Base-by-base conservation (phyloP, 1,284 basidiomycete species). In the Melanopsichium pennsylvanicum region DNA sequence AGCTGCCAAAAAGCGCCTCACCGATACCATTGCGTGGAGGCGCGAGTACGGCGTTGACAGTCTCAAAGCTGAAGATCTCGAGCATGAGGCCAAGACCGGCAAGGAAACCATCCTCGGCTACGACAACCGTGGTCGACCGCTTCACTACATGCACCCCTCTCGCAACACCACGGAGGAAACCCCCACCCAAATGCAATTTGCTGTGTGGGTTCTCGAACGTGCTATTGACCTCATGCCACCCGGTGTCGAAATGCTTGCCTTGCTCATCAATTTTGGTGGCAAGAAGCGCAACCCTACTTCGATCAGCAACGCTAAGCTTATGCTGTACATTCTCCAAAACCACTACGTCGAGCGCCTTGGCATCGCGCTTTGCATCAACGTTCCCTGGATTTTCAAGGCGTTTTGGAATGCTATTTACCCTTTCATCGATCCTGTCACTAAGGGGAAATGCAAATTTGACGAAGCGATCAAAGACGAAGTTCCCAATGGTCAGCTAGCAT, bases 141-240 rank as follows among this genome's bases (percentile, higher is more conserved):
- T 82, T 13, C 71, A 82, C 44, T 82, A 83, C 74, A 83, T 83
- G 82, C 77, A 79, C 27, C 81, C 81, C 3, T 74, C 76, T n/a
- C 66, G 78, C 38, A 79, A 80, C 63, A 76, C 74, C 43, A 72
- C 68, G 27, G 55, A 74, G 23, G 75, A 77, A 42, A 74, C 78
- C 4, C 78, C 78, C 0, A 35, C 72, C 15, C 82, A 83, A 60
- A 83, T 83, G 70, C 74, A 79, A 32, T 82, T 76, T 36, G 81
- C 83, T 26, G 81, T 83, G 4, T 83, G 82, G 81, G 78, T 79
- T 50, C 70, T 83, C 18, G 82, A 83, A 58, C 63, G 75, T 12
- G 70, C 75, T 34, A 79, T 82, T 49, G 81, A 81, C 56, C 52
- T 82, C 42, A 81, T 81, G 80, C 79, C 80, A 3, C 76, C 78